Evolutionary conservation across 129 eudicot genomes (phyloP), one percentile per base, ranked within the genome.

Genomic region (Escallonia herrerae): DNA sequence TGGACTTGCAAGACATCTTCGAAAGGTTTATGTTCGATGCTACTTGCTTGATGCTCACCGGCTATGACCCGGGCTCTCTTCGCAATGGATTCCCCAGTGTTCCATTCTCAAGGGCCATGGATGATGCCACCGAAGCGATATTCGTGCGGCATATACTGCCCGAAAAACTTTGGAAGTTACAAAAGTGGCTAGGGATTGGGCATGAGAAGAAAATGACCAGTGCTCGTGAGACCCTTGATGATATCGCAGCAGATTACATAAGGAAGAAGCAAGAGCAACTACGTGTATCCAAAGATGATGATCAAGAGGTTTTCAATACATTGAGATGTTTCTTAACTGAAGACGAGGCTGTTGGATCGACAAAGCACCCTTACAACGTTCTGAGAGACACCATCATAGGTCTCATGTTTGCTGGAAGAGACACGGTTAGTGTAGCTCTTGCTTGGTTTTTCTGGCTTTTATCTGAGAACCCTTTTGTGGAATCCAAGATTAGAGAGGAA

Each of bases 1-100:
- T 82, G 15, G 83, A 82, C 57, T 74, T 82, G 81, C 87, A 82
- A 48, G 75, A 61, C 40, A 3, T 76, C 60, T 79, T 83, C 56
- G 76, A 69, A 14, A 73, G 89, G 73, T 74, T 69, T 38, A 61
- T 54, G 66, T 63, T 78, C 54, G 87, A 82, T 38, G 44, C 67
- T 0, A 67, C 79, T 15, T 74, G 73, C 52, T 54, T 62, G 40
- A n/a, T 78, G 64, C 69, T 77, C 9, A 53, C 79, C 0, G 83
- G 82, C n/a, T 60, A 62, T 14, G 78, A 82, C 46, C 67, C 63
- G 3, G 53, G 56, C 14, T 56, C 72, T 8, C 74, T 82, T 7
- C 53, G 72, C 44, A 22, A 48, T 9, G 78, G 53, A 14, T 53
- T 82, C 7, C 83, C 83, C 0, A 5, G n/a, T 3, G 42, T 46